Conservation (phyloP, 169 alveolate species). For the Cryptosporidium meleagridis region DNA sequence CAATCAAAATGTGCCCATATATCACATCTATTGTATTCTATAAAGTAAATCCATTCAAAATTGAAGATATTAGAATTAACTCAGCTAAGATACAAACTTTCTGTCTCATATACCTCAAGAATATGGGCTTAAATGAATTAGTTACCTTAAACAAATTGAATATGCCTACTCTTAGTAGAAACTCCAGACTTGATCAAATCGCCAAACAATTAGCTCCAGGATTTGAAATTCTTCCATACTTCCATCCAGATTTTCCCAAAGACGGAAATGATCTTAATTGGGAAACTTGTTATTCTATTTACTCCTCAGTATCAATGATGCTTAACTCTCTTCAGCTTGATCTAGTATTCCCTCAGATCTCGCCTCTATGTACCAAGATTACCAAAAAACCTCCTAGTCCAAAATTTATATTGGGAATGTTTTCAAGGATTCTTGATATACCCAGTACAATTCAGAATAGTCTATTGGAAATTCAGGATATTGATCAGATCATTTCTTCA, state of each 20-base stretch:
- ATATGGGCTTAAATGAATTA: slow-evolving; percentile 33
- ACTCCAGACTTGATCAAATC: neutral
- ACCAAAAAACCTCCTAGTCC: neutral
- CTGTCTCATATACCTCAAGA: slow-evolving; percentile 55
- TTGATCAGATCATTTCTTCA: neutral
- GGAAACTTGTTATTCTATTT: slow-evolving; percentile 53
- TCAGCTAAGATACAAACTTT: slow-evolving; percentile 52
- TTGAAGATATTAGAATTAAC: slow-evolving; percentile 22
- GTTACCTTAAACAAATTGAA: neutral
- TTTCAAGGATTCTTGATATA: slow-evolving; percentile 30
- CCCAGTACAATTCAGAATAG: slow-evolving; percentile 18
- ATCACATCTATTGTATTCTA: slow-evolving; percentile 30
- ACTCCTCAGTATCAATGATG: slow-evolving; percentile 44
- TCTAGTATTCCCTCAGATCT: slow-evolving; percentile 21
- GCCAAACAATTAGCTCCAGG: slow-evolving; percentile 37
- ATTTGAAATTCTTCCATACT: slow-evolving; percentile 30
- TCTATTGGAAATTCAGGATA: neutral
- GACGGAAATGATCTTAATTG: slow-evolving; percentile 4
- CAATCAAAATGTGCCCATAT: slow-evolving; percentile 64
- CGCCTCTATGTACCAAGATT: slow-evolving; percentile 39
- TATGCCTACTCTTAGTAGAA: slow-evolving; percentile 15
- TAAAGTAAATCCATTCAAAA: slow-evolving; percentile 24
- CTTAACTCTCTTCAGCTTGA: slow-evolving; percentile 1
- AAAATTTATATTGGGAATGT: slow-evolving; percentile 4
- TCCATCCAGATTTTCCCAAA: slow-evolving; percentile 59